A percentile compares a stretch with the other conserved stretches of the same genome.
Evolutionary conservation across 1,139 yeast genomes (phyloP).

Genomic region (Kodamaea ohmeri): DNA sequence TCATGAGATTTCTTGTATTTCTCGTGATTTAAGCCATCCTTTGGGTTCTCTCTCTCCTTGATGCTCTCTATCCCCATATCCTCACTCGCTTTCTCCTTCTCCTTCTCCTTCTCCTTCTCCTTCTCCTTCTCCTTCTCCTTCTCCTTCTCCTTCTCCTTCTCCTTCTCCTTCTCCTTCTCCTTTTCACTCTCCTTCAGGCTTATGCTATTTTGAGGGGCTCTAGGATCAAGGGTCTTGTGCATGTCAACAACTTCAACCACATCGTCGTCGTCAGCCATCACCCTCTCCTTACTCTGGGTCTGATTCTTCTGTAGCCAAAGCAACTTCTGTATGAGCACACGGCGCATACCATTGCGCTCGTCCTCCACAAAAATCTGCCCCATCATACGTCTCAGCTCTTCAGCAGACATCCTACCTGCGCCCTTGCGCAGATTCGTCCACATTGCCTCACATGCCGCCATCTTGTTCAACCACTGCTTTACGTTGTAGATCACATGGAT

Average conservation of each 20-base stretch:
- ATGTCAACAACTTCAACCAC: slow-evolving; percentile 14
- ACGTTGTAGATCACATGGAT: slow-evolving; percentile 84
- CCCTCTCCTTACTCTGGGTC: slow-evolving; percentile 5
- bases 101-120: neutral
- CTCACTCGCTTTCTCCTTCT: neutral
- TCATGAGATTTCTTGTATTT: too few species aligned
- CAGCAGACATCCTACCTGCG: slow-evolving; percentile 15
- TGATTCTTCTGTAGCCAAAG: slow-evolving; percentile 23
- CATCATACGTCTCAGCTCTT: slow-evolving; percentile 14
- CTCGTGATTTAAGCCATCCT: too few species aligned
- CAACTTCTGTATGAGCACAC: slow-evolving; percentile 28
- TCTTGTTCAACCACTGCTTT: slow-evolving; percentile 56
- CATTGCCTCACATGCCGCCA: slow-evolving; percentile 46
- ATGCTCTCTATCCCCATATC: neutral
- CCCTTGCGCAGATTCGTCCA: slow-evolving; percentile 36
- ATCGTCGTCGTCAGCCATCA: slow-evolving; percentile 15
- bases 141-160: neutral
- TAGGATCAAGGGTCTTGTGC: slow-evolving; percentile 5
- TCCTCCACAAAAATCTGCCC: slow-evolving; percentile 24
- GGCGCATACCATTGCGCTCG: slow-evolving; percentile 35
- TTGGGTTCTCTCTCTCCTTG: too few species aligned
- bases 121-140: neutral
- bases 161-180: neutral
- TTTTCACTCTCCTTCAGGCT: neutral
- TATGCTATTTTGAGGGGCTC: neutral